phyloP scores from a whole-genome alignment of 208 protist species.

The Leishmania guyanensis region DNA sequence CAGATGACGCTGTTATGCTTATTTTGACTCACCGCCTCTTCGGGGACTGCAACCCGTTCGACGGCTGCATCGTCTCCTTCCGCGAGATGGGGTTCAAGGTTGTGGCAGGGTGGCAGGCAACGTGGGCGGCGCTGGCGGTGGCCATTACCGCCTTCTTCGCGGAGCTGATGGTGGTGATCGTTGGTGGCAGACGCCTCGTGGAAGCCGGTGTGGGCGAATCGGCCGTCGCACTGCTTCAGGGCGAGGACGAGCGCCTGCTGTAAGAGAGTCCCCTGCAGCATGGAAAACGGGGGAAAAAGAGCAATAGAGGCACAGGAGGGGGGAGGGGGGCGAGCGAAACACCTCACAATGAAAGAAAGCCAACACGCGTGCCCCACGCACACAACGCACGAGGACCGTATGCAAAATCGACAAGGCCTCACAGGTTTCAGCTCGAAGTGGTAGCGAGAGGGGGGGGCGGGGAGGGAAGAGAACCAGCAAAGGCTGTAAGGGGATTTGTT shows the following conservation, averaged over 20 bases:
- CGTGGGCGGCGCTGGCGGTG: constrained; percentile 6
- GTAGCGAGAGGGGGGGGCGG: background rate
- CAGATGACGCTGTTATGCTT: too few relatives aligned
- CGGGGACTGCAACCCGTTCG: constrained; percentile 31
- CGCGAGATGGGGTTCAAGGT: constrained; percentile 35
- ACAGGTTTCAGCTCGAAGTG: background rate
- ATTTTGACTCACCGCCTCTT: background rate
- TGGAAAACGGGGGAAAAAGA: background rate
- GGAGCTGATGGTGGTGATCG: constrained; percentile 16
- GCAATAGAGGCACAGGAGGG: background rate
- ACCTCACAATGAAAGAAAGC: background rate
- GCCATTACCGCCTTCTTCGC: background rate
- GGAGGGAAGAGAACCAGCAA: too few relatives aligned
- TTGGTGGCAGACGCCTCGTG: constrained; percentile 4
- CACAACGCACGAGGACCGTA: background rate
- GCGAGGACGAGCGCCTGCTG: constrained; percentile 6
- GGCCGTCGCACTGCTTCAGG: background rate
- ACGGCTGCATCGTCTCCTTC: constrained; percentile 38
- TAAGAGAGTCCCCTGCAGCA: background rate
- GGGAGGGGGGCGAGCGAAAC: background rate
- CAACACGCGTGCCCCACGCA: background rate
- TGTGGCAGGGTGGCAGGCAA: constrained; percentile 2
- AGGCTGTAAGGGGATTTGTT: too few relatives aligned
- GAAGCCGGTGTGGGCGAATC: constrained; percentile 13
- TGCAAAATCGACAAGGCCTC: background rate